Conservation (phyloP, 371 early-diverging fungal genomes). For the Lichtheimia corymbifera region DNA sequence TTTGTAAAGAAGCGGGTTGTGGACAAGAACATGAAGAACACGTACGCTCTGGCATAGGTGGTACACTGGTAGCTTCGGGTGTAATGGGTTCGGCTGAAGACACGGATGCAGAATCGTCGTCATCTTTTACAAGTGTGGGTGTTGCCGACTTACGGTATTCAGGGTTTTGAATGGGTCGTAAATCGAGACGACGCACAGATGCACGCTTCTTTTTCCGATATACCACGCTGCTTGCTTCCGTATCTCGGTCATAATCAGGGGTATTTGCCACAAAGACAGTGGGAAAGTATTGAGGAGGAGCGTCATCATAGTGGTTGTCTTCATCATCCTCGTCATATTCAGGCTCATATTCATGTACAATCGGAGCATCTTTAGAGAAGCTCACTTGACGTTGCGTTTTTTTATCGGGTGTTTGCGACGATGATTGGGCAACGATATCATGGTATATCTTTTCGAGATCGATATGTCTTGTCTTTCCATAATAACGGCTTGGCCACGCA, state of each 20-base stretch:
- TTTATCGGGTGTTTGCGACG: neutral
- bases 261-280: neutral
- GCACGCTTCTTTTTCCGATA: neutral
- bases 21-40: neutral
- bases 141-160: conserved; percentile 2
- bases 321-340: conserved; percentile 18
- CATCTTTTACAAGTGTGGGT: conserved; percentile 1
- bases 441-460: conserved; percentile 17
- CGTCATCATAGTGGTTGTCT: neutral
- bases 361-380: conserved; percentile 12
- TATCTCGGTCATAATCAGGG: neutral
- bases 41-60: neutral
- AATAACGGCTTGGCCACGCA: conserved; percentile 24
- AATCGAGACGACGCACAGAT: conserved; percentile 3
- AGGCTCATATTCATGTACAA: conserved; percentile 28
- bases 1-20: neutral
- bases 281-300: conserved; percentile 1
- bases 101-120: conserved; percentile 4
- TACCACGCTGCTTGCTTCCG: neutral
- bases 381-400: conserved; percentile 13
- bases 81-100: conserved; percentile 6
- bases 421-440: conserved; percentile 1
- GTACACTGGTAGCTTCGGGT: neutral
- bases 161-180: conserved; percentile 6
- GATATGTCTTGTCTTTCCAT: conserved; percentile 21